phyloP scores from a whole-genome alignment of 495 filamentous ascomycete genomes.

The Penicillium canariense region DNA sequence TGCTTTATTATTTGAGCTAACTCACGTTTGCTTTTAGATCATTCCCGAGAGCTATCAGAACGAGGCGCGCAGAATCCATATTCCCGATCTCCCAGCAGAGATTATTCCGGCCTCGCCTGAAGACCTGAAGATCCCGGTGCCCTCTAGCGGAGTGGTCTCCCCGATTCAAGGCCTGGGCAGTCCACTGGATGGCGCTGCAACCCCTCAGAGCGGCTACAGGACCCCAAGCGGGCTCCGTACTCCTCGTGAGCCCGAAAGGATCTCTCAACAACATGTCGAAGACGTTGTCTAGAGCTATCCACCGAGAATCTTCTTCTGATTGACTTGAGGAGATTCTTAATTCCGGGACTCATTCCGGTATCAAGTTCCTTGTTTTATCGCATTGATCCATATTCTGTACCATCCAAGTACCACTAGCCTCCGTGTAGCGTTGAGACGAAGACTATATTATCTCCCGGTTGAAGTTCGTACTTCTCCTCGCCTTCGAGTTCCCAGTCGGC shows the following conservation, averaged over 20 bases:
- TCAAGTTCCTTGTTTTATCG: neutral
- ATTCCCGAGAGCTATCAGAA: conserved; percentile 98
- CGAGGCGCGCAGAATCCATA: conserved; percentile 81
- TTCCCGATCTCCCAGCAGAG: conserved; percentile 59
- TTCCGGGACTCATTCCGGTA: neutral
- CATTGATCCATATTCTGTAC: neutral
- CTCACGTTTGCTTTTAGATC: conserved; percentile 53
- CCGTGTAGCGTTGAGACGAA: conserved; percentile 99
- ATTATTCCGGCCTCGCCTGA: conserved; percentile 74
- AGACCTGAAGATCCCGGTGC: conserved; percentile 79
- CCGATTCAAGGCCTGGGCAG: conserved; percentile 50
- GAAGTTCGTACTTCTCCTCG: conserved; percentile 82
- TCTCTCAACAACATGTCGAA: conserved; percentile 49
- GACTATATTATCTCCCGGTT: conserved; percentile 79
- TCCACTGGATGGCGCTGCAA: conserved; percentile 40
- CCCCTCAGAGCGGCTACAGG: conserved; percentile 41
- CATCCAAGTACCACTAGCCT: conserved; percentile 50
- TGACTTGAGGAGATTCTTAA: neutral
- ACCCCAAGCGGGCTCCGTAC: conserved; percentile 39
- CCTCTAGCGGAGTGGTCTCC: conserved; percentile 54
- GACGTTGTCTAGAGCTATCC: conserved; percentile 39
- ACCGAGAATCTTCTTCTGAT: neutral
- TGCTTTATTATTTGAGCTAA: conserved; percentile 11
- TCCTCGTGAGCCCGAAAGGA: conserved; percentile 46
- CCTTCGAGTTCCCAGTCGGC: conserved; percentile 98